Evolutionary conservation across 2,329 filamentous ascomycete genomes (phyloP).

Genomic region (Penicillium sp.): DNA sequence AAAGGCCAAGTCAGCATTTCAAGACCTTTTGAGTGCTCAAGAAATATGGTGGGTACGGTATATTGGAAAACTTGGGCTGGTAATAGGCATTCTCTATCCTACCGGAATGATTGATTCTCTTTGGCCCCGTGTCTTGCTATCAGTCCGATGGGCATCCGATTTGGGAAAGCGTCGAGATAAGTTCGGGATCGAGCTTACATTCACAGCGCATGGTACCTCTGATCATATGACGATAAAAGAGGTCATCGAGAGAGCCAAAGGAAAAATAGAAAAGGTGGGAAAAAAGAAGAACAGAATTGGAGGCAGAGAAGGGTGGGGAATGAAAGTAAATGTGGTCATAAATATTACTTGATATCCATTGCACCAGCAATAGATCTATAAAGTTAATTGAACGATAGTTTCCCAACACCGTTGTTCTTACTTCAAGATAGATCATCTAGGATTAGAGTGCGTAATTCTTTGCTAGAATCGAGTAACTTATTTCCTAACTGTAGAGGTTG

Average conservation of each 20-base stretch:
- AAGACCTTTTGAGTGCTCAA: slow-evolving; percentile 50
- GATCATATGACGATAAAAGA: slow-evolving; percentile 37
- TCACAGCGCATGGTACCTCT: slow-evolving; percentile 44
- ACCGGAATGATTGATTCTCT: slow-evolving; percentile 43
- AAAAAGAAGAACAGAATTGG: slow-evolving; percentile 57
- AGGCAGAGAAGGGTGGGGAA: not conserved
- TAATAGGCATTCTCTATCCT: slow-evolving; percentile 56
- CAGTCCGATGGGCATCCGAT: slow-evolving; percentile 31
- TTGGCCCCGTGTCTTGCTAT: slow-evolving; percentile 11
- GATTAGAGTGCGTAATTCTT: too few relatives aligned
- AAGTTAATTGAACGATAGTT: too few relatives aligned
- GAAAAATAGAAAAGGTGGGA: slow-evolving; percentile 51
- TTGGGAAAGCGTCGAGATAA: slow-evolving; percentile 41
- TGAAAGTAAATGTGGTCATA: slow-evolving; percentile 2
- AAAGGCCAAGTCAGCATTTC: slow-evolving; percentile 52
- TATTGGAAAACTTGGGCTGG: slow-evolving; percentile 57
- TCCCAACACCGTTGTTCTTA: too few relatives aligned
- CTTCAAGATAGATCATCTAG: too few relatives aligned
- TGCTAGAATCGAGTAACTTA: too few relatives aligned
- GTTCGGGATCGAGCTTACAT: slow-evolving; percentile 31
- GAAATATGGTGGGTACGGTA: slow-evolving; percentile 66
- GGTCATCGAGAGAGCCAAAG: slow-evolving; percentile 33
- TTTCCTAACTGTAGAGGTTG: too few relatives aligned
- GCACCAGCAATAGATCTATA: not conserved
- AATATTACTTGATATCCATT: slow-evolving; percentile 1